Base-by-base conservation (phyloP, 2,329 filamentous ascomycete species). In the Paecilomyces variotii region DNA sequence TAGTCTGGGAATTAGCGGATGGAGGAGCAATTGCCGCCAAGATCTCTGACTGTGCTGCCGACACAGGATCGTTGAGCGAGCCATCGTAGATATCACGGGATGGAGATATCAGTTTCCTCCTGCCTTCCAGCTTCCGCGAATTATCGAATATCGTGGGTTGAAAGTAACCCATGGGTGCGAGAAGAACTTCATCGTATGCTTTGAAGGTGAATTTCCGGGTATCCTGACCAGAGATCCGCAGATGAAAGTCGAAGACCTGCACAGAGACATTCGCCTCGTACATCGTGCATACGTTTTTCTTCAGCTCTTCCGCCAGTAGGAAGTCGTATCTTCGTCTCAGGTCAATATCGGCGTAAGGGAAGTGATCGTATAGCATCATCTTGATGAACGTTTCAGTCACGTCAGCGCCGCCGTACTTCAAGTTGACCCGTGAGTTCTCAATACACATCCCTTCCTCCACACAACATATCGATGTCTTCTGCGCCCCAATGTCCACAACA, bases 301-400 rank as follows among this genome's bases (percentile, higher is more conserved):
- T 99, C 60, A 99, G 80, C 77, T 99, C 94, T 74, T 99, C 94
- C 1, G 93, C 93, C 26, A 99, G 81, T 39, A 97, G 76, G 65
- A 93, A 97, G 72, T 99, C 94, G 68, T 97, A 95, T 54, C 94
- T 85, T 57, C 91, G 84, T 72, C 86, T 87, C 28, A 99, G 80
- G 70, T 99, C 96, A 76, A 99, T 95, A 24, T 97, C 92, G 54
- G 88, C 84, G 72, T 99, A 99, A 4, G 95, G 93, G 67, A 99
- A 97, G 67, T 94, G 89, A 72, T 97, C 92, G 74, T 89, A 91
- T 2, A 99, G 84, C 88, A 97, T 91, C 93, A 97, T 97, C 76
- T 94, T 96, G 72, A 96, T 83, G 68, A 99, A 97, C 0, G 90
- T 89, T 67, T 96, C 91, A 0, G 94, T 97, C 39, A 97, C 89